Base-by-base conservation (phyloP, 116 monocot species). In the Dioscorea cayenensis region DNA sequence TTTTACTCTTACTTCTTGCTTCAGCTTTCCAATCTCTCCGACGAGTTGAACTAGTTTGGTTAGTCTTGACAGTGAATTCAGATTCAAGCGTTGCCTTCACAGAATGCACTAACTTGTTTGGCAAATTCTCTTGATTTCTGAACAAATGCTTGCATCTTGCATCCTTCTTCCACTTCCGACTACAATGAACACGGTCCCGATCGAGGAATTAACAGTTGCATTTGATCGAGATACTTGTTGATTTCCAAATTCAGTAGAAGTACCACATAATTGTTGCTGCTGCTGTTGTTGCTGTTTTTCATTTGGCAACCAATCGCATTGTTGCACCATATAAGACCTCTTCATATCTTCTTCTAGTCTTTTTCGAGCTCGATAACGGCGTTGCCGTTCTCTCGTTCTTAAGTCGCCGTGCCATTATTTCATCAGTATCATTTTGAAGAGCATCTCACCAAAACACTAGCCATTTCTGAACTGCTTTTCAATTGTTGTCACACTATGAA, bases 341-440 rank as follows among this genome's bases (percentile, higher is more conserved):
- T 43, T 78, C 66, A 71, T 74, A 25, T 84, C 76, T 29, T 74
- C 74, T 70, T 88, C 88, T 12, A 84, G 81, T 14, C 84, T 84
- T 61, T 88, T 88, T 75, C 71, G 78, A 23, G 84, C 88, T 62
- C 88, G 79, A 58, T 88, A 88, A 69, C 81, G 81, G 6, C 88
- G 81, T 43, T 88, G 88, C 18, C 88, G 69, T n/a, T 88, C 88
- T 28, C 84, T 84, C n/a, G 70, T 88, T 84, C 72, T 84, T 88
- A 14, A 74, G 62, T 19, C 88, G 84, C 13, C 88, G 77, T 5
- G 58, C 60, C 74, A 80, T 35, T 14, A 80, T 11, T 36, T 77
- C 75, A 50, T 77, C 74, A 7, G 36, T 64, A 5, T 51, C 32
- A 36, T 29, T n/a, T 59, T 10, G 49, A 35, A 18, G 14, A 21